Conservation (phyloP, 192 early-diverging fungal species). For the Backusella parvicylindrica region DNA sequence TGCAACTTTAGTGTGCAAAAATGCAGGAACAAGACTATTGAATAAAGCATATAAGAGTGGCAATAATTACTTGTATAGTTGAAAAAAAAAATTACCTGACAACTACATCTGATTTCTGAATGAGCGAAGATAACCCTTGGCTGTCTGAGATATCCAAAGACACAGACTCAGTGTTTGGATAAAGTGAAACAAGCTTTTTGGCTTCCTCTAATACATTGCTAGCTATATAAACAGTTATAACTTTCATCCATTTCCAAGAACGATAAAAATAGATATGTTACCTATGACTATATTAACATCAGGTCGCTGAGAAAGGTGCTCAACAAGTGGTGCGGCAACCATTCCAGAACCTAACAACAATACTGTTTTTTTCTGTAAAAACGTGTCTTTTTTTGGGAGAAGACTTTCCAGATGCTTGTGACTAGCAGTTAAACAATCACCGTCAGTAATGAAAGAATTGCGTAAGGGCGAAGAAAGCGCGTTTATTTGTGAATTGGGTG, state of each 20-base stretch:
- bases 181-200: constrained; percentile 55
- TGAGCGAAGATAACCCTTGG: constrained; percentile 50
- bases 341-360: constrained; percentile 68
- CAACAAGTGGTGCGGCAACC: constrained; percentile 88
- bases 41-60: background rate
- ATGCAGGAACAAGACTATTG: constrained; percentile 79
- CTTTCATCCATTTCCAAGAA: background rate
- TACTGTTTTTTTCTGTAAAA: constrained; percentile 27
- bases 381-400: constrained; percentile 19
- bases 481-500: background rate
- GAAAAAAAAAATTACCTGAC: constrained; percentile 52
- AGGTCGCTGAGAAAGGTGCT: constrained; percentile 67
- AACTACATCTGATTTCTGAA: constrained; percentile 80
- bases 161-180: constrained; percentile 57
- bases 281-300: constrained; percentile 69
- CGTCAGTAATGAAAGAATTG: constrained; percentile 70
- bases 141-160: constrained; percentile 72
- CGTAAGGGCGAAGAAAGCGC: background rate
- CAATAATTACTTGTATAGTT: background rate
- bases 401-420: constrained; percentile 54
- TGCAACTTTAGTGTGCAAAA: constrained; percentile 77
- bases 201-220: constrained; percentile 78
- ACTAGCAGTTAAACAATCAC: constrained; percentile 57
- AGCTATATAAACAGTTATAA: constrained; percentile 41
- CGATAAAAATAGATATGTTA: constrained; percentile 16